Percentiles rank a stretch among this genome's conserved stretches.
Conservation (phyloP, 805 yeast genomes). For the Saccharomyces paradoxus region DNA sequence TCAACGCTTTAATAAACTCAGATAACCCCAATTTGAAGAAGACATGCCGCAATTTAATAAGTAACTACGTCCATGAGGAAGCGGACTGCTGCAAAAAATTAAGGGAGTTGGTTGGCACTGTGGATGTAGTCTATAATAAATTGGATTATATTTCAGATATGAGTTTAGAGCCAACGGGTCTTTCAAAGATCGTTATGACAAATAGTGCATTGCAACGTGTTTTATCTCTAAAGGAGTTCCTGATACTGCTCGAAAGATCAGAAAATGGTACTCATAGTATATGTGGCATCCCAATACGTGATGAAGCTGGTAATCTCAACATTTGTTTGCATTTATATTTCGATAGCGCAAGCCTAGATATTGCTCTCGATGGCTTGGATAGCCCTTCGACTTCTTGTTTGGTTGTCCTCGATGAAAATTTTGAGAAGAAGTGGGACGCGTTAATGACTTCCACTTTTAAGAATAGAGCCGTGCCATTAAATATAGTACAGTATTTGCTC, state of each 20-base stretch:
- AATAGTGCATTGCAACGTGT: constrained; percentile 28
- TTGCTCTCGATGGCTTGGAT: constrained; percentile 32
- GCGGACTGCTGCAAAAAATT: constrained; percentile 35
- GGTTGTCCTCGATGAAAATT: not conserved
- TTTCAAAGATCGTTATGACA: constrained; percentile 43
- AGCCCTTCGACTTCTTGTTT: constrained; percentile 29
- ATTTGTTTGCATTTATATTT: constrained; percentile 38
- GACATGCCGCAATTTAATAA: constrained; percentile 20
- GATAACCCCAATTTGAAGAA: constrained; percentile 33
- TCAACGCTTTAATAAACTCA: constrained; percentile 37
- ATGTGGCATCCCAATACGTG: not conserved
- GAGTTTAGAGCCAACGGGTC: constrained; percentile 42
- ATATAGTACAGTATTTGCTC: not conserved
- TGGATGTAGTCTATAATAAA: constrained; percentile 31
- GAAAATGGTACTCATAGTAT: not conserved
- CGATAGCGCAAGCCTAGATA: not conserved
- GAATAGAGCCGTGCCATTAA: not conserved
- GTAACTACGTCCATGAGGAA: constrained; percentile 35
- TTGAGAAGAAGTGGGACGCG: not conserved
- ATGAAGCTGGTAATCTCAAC: constrained; percentile 16
- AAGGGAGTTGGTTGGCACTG: constrained; percentile 24
- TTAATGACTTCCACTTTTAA: not conserved
- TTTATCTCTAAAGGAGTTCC: constrained; percentile 28
- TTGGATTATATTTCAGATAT: constrained; percentile 47
- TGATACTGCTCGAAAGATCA: not conserved